phyloP scores from a whole-genome alignment of 1,284 basidiomycete genomes.

The Trametes hirsuta region DNA sequence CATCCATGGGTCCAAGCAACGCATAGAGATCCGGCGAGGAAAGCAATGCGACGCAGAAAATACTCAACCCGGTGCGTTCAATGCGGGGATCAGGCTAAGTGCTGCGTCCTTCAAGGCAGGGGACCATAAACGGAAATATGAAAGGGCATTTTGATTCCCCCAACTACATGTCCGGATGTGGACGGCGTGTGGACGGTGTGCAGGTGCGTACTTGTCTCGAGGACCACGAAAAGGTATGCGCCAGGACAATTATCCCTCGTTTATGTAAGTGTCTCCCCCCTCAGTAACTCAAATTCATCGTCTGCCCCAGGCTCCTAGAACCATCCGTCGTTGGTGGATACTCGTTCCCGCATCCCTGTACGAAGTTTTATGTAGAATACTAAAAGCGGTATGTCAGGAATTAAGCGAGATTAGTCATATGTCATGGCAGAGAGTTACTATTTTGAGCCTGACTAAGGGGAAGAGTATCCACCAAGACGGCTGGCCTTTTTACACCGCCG shows the following conservation, averaged over 20 bases:
- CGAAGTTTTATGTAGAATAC: background rate
- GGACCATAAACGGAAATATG: background rate
- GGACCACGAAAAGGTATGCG: slow-evolving; percentile 12
- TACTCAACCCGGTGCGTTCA: background rate
- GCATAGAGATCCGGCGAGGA: background rate
- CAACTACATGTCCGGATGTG: background rate
- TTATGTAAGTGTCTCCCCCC: too few species aligned
- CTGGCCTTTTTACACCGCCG: background rate
- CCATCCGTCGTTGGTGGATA: background rate
- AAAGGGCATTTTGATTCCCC: slow-evolving; percentile 6
- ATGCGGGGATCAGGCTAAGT: background rate
- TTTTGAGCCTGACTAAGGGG: background rate
- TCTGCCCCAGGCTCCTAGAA: background rate
- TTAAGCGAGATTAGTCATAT: background rate
- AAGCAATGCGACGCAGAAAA: background rate
- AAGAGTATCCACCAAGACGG: background rate
- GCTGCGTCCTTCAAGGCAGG: background rate
- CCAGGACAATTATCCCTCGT: background rate
- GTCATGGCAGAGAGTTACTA: background rate
- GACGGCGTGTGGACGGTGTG: background rate
- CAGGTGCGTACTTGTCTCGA: slow-evolving; percentile 3
- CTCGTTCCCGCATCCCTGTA: background rate
- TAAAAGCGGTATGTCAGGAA: background rate
- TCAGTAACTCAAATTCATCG: too few species aligned
- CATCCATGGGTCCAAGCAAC: background rate